A percentile compares a stretch with the other conserved stretches of the same genome.
phyloP scores from a whole-genome alignment of 2,329 filamentous ascomycete species.

The Paramyrothecium roridum region DNA sequence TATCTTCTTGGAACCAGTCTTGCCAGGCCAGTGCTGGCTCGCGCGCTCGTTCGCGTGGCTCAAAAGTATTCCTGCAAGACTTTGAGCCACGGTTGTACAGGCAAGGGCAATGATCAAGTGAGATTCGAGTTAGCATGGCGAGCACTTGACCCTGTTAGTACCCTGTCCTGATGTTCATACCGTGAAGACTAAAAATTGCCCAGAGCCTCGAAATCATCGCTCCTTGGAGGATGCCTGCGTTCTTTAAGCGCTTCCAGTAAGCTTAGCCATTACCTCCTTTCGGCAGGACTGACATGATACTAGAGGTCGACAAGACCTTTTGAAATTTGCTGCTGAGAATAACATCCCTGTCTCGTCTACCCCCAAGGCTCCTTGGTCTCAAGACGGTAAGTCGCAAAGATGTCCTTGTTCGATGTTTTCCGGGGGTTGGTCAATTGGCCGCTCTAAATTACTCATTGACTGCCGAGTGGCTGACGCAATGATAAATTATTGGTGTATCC shows the following conservation, averaged over 20 bases:
- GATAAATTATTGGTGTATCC: too few relatives aligned
- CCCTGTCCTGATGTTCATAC: neutral
- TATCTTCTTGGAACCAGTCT: constrained; percentile 49
- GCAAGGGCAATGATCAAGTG: constrained; percentile 48
- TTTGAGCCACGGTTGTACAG: constrained; percentile 54
- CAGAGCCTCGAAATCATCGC: constrained; percentile 51
- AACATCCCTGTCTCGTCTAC: constrained; percentile 71
- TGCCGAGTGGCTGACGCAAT: neutral
- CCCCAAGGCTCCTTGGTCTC: constrained; percentile 67
- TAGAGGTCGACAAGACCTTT: constrained; percentile 69
- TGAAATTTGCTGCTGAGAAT: constrained; percentile 66
- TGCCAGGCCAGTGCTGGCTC: constrained; percentile 64
- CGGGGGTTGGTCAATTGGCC: too few relatives aligned
- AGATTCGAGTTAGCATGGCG: constrained; percentile 33
- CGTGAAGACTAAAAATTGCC: constrained; percentile 1
- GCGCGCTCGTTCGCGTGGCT: constrained; percentile 37
- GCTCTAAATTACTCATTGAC: neutral
- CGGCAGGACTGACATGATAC: too few relatives aligned
- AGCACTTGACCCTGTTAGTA: constrained; percentile 44
- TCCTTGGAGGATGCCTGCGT: constrained; percentile 69
- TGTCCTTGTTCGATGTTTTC: too few relatives aligned
- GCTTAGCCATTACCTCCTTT: too few relatives aligned
- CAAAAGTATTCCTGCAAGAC: constrained; percentile 33
- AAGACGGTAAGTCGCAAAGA: constrained; percentile 66
- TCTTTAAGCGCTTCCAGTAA: constrained; percentile 68